These are phyloP conservation scores for Polyplosphaeria fusca DNA, from an alignment of 495 filamentous ascomycete species.

Conservation along the genomic window DNA sequence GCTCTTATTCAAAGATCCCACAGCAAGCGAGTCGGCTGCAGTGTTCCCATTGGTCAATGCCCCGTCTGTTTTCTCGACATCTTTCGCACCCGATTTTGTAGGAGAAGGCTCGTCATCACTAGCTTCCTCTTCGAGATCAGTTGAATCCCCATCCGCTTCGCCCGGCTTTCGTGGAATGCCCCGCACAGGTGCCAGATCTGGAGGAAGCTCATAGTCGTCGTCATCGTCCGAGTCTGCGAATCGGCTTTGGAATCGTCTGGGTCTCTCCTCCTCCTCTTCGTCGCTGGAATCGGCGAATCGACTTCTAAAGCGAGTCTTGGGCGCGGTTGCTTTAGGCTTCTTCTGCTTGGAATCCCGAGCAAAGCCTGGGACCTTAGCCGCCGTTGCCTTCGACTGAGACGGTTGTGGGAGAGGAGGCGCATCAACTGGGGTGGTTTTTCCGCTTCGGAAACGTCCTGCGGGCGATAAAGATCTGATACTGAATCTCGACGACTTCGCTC, in stretches of 20 bases:
- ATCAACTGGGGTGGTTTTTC: conserved; percentile 12
- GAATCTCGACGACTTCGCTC: conserved; percentile 38
- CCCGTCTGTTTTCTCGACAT: conserved; percentile 31
- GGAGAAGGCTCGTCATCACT: conserved; percentile 37
- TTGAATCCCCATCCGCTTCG: conserved; percentile 59
- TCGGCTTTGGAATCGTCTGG: conserved; percentile 59
- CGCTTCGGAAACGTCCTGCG: conserved; percentile 24
- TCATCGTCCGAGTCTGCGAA: conserved; percentile 83
- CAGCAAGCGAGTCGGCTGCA: conserved; percentile 20
- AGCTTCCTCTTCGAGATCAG: conserved; percentile 62
- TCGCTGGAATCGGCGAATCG: conserved; percentile 71
- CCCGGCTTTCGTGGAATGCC: conserved; percentile 59
- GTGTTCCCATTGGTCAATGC: conserved; percentile 28
- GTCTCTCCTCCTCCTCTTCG: conserved; percentile 59
- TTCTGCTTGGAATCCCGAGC: not conserved
- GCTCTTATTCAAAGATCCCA: conserved; percentile 25
- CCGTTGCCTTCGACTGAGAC: not conserved
- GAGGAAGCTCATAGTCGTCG: conserved; percentile 28
- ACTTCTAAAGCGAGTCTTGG: conserved; percentile 44
- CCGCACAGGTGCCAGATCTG: conserved; percentile 56
- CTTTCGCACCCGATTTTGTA: conserved; percentile 5
- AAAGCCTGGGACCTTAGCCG: not conserved
- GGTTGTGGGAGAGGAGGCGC: conserved; percentile 48
- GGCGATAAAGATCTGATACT: conserved; percentile 48
- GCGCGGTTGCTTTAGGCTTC: conserved; percentile 30